phyloP scores from a whole-genome alignment of 805 yeast species.

The Metschnikowia koreensis region DNA sequence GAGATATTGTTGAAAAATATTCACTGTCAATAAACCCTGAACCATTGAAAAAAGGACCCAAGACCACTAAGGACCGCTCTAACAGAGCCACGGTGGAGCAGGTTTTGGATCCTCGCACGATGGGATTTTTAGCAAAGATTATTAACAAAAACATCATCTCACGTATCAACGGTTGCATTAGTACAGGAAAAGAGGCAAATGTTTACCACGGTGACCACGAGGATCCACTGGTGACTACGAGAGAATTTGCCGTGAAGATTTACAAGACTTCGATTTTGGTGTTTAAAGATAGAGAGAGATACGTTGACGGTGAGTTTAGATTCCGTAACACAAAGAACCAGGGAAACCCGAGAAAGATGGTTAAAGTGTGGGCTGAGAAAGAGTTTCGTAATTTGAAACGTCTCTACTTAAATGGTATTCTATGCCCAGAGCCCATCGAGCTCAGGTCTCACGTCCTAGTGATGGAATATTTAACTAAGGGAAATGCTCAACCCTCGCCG shows the following conservation, averaged over 20 bases:
- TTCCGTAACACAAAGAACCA: constrained; percentile 82
- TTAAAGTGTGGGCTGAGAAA: constrained; percentile 97
- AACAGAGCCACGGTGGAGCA: constrained; percentile 97
- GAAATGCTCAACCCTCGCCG: constrained; percentile 89
- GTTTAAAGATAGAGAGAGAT: constrained; percentile 94
- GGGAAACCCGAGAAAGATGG: constrained; percentile 96
- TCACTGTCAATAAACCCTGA: constrained; percentile 65
- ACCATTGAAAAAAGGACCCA: constrained; percentile 54
- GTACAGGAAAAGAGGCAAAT: constrained; percentile 99
- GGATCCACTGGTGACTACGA: constrained; percentile 31
- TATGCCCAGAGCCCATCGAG: constrained; percentile 92
- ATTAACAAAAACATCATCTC: constrained; percentile 82
- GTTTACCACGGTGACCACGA: constrained; percentile 79
- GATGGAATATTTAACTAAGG: constrained; percentile 83
- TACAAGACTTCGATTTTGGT: constrained; percentile 95
- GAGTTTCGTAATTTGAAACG: constrained; percentile 92
- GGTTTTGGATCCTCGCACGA: constrained; percentile 92
- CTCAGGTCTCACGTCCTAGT: constrained; percentile 86
- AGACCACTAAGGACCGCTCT: constrained; percentile 74
- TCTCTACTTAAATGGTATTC: constrained; percentile 71
- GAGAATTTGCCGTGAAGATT: constrained; percentile 84
- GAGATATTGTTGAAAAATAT: constrained; percentile 56
- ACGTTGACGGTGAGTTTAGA: constrained; percentile 93
- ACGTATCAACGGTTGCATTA: constrained; percentile 86
- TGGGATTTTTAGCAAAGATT: constrained; percentile 75